phyloP scores from a whole-genome alignment of 371 early-diverging fungal species.

The Syncephalastrum contaminatum region DNA sequence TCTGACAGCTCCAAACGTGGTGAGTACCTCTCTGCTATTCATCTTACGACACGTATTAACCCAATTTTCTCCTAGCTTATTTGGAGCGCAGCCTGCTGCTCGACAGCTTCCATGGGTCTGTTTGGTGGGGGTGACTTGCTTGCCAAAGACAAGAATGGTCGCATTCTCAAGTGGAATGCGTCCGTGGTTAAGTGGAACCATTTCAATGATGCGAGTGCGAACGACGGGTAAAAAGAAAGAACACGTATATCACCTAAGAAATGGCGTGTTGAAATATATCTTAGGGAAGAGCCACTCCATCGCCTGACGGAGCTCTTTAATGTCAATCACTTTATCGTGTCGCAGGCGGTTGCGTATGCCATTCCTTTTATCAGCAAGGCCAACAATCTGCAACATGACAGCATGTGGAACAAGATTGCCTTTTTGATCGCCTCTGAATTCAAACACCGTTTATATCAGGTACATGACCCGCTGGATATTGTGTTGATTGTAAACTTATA shows the following conservation, averaged over 20 bases:
- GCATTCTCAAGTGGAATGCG: slow-evolving; percentile 64
- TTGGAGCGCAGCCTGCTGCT: slow-evolving; percentile 72
- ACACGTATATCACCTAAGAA: background rate
- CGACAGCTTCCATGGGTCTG: slow-evolving; percentile 56
- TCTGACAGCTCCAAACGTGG: slow-evolving; percentile 77
- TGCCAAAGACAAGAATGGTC: slow-evolving; percentile 68
- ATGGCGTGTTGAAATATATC: background rate
- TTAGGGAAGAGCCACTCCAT: slow-evolving; percentile 61
- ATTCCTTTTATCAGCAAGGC: slow-evolving; percentile 63
- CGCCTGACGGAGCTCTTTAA: slow-evolving; percentile 73
- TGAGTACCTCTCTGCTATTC: slow-evolving; percentile 23
- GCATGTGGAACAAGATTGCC: slow-evolving; percentile 38
- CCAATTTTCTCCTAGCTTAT: slow-evolving; percentile 43
- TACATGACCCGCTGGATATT: slow-evolving; percentile 10
- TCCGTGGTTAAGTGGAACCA: slow-evolving; percentile 55
- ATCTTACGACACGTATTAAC: background rate
- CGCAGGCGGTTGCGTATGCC: slow-evolving; percentile 66
- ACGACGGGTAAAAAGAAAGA: slow-evolving; percentile 38
- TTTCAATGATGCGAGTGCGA: slow-evolving; percentile 48
- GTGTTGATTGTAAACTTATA: background rate
- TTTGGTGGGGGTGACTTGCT: slow-evolving; percentile 61
- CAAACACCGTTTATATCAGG: slow-evolving; percentile 62
- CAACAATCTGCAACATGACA: slow-evolving; percentile 48
- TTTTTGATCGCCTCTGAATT: slow-evolving; percentile 60
- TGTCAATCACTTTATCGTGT: slow-evolving; percentile 77